phyloP scores from a whole-genome alignment of 306 rosid species.

The Ceratonia siliqua region DNA sequence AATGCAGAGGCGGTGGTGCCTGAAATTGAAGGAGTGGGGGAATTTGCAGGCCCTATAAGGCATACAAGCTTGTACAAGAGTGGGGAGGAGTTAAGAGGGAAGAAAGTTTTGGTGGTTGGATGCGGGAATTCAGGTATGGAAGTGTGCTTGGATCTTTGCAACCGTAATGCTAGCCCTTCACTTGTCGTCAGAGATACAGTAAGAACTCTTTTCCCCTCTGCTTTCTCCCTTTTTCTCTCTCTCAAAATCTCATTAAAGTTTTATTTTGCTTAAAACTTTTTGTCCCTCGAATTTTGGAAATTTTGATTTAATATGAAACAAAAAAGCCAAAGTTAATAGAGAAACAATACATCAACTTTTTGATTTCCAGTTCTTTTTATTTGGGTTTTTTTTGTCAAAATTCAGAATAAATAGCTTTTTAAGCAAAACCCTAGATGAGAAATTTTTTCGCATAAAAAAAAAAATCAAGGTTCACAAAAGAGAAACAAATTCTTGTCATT shows the following conservation, averaged over 20 bases:
- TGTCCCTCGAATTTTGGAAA: conserved; percentile 40
- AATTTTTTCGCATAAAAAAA: neutral
- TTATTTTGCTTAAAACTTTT: neutral
- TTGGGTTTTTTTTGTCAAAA: conserved; percentile 10
- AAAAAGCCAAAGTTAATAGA: neutral
- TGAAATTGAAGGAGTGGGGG: conserved; percentile 49
- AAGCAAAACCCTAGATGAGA: neutral
- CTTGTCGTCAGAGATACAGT: conserved; percentile 81
- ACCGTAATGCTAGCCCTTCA: conserved; percentile 69
- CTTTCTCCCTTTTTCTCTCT: neutral
- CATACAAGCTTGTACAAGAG: conserved; percentile 78
- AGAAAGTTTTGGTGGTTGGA: conserved; percentile 81
- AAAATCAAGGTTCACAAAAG: neutral
- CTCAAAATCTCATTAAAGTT: neutral
- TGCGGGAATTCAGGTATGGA: conserved; percentile 99
- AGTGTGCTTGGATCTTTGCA: conserved; percentile 87
- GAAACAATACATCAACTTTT: conserved; percentile 27
- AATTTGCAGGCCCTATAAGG: conserved; percentile 52
- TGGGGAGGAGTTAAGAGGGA: conserved; percentile 60
- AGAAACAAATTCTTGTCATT: neutral
- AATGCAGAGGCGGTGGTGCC: conserved; percentile 87
- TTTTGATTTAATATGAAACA: conserved; percentile 22
- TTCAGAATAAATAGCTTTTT: neutral
- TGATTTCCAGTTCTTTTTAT: conserved; percentile 7
- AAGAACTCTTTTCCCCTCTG: conserved; percentile 29